Conservation (phyloP, 2,329 filamentous ascomycete genomes). For the Claviceps maximensis region DNA sequence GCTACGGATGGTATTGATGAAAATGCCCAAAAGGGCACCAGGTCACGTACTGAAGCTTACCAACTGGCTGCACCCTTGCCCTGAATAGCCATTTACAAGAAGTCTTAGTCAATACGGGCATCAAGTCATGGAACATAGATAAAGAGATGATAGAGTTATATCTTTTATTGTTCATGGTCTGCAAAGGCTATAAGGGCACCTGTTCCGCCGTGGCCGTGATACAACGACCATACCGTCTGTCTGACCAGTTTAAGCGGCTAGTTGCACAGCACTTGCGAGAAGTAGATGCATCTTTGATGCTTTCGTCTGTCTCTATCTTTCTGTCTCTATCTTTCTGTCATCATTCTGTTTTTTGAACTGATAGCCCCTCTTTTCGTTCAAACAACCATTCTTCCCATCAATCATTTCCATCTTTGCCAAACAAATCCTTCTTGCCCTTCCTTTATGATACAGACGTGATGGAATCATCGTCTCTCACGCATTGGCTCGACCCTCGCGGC, state of each 20-base stretch:
- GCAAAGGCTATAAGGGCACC: conserved; percentile 1
- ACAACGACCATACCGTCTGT: neutral
- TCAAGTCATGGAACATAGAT: neutral
- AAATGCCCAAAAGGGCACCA: neutral
- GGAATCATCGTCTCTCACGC: neutral
- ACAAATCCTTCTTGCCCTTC: neutral
- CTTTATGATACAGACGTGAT: neutral
- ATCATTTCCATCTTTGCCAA: neutral
- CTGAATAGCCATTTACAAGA: neutral
- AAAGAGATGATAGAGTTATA: neutral
- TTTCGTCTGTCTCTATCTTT: neutral
- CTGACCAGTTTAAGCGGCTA: conserved; percentile 1
- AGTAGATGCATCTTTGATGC: neutral
- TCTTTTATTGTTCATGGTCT: neutral
- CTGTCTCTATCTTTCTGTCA: too few species aligned
- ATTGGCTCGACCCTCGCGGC: neutral
- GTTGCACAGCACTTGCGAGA: neutral
- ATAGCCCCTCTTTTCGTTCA: neutral
- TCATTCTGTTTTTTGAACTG: neutral
- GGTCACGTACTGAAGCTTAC: neutral
- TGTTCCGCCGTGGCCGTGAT: conserved; percentile 1
- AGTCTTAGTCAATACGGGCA: neutral
- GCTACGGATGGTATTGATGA: neutral
- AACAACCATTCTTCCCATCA: neutral
- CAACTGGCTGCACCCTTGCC: neutral